Evolutionary conservation across 2,329 filamentous ascomycete species (phyloP).

Genomic region (Colletotrichum sp.): DNA sequence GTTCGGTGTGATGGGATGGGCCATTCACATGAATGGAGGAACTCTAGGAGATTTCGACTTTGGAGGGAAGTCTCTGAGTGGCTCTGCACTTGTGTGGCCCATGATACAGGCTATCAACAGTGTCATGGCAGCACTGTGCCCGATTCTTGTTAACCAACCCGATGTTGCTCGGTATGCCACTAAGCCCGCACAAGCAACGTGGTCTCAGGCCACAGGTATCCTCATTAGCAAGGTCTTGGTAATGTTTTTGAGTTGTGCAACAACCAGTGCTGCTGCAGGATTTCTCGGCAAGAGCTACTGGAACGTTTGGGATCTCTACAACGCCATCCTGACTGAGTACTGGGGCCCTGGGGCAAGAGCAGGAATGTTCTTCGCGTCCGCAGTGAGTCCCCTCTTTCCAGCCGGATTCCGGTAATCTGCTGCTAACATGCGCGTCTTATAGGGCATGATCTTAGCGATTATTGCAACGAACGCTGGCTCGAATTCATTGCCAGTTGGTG

Average conservation of each 20-base stretch:
- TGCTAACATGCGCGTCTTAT: neutral
- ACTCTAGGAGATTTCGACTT: conserved; percentile 23
- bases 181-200: conserved; percentile 27
- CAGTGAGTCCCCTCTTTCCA: conserved; percentile 12
- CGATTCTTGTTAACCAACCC: conserved; percentile 40
- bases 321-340: conserved; percentile 40
- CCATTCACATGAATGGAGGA: conserved; percentile 52
- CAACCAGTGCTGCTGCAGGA: conserved; percentile 38
- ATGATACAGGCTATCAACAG: conserved; percentile 46
- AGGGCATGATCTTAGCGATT: neutral
- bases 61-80: conserved; percentile 14
- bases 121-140: conserved; percentile 43
- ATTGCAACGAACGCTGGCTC: conserved; percentile 27
- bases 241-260: conserved; percentile 43
- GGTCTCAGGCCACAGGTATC: conserved; percentile 31
- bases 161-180: conserved; percentile 43
- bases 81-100: conserved; percentile 36
- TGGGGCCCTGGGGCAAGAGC: conserved; percentile 41
- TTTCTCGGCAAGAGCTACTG: conserved; percentile 42
- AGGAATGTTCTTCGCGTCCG: conserved; percentile 41
- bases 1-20: conserved; percentile 49
- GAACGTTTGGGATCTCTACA: conserved; percentile 50
- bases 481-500: conserved; percentile 36
- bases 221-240: conserved; percentile 32
- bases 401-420: accelerated